Percentiles rank a stretch among this genome's conserved stretches.
These are phyloP conservation scores for Tetracladium maxilliforme DNA, from an alignment of 2,329 filamentous ascomycete genomes.

Conservation along the genomic window DNA sequence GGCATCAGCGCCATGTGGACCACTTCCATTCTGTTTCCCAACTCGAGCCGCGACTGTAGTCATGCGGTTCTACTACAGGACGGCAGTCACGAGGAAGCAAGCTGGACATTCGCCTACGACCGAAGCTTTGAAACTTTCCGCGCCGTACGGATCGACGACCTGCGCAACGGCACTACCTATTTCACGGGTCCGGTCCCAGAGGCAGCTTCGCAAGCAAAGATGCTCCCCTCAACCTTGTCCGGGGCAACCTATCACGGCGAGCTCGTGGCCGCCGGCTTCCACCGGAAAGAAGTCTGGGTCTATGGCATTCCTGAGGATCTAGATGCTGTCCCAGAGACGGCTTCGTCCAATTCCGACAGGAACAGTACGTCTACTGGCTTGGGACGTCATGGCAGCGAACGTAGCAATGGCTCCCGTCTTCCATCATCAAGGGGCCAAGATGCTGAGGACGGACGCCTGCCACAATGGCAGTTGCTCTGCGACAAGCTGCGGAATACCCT, in stretches of 20 bases:
- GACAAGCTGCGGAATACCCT: slow-evolving; percentile 58
- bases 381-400: slow-evolving; percentile 6
- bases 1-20: slow-evolving; percentile 69
- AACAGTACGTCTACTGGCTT: slow-evolving; percentile 11
- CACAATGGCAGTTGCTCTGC: slow-evolving; percentile 55
- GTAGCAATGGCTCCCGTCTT: slow-evolving; percentile 15
- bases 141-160: slow-evolving; percentile 59
- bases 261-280: slow-evolving; percentile 59
- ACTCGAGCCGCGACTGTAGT: slow-evolving; percentile 65
- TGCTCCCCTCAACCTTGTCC: slow-evolving; percentile 54
- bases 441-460: slow-evolving; percentile 20
- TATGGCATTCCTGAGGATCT: slow-evolving; percentile 66
- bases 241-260: slow-evolving; percentile 56
- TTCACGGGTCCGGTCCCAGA: slow-evolving; percentile 56
- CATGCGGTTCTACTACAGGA: slow-evolving; percentile 51
- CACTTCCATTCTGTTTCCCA: slow-evolving; percentile 71
- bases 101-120: slow-evolving; percentile 69
- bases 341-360: slow-evolving; percentile 12
- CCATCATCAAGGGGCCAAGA: too few species aligned
- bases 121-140: slow-evolving; percentile 64
- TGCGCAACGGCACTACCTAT: slow-evolving; percentile 64
- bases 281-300: slow-evolving; percentile 59
- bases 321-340: slow-evolving; percentile 38
- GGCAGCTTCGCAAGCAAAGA: slow-evolving; percentile 34
- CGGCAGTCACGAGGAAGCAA: slow-evolving; percentile 41